Conservation (phyloP, 352 stramenopile genomes). For the Globisporangium heterothallicum region DNA sequence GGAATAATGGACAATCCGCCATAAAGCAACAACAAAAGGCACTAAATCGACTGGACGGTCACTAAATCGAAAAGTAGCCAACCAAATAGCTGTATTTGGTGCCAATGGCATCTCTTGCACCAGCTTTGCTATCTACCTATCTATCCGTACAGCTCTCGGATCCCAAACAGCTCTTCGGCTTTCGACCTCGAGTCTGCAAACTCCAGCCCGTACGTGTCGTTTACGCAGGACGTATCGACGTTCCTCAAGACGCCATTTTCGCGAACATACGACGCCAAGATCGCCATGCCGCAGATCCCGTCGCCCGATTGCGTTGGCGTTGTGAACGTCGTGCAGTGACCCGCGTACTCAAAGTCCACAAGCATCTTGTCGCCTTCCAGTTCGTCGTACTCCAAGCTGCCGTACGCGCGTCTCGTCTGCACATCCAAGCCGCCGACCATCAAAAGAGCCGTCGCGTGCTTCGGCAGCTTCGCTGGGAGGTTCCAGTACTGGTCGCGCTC, state of each 20-base stretch:
- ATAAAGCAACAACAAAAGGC: neutral
- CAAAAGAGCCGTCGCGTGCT: slow-evolving; percentile 39
- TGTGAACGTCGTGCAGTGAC: slow-evolving; percentile 77
- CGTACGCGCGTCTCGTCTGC: slow-evolving; percentile 46
- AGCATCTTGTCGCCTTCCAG: slow-evolving; percentile 51
- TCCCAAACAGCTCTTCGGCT: slow-evolving; percentile 35
- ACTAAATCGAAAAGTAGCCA: neutral
- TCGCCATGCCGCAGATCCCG: slow-evolving; percentile 53
- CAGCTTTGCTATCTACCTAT: neutral
- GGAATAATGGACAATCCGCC: slow-evolving; percentile 4
- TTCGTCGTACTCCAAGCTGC: slow-evolving; percentile 40
- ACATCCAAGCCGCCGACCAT: slow-evolving; percentile 54
- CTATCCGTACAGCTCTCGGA: slow-evolving; percentile 32
- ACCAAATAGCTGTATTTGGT: neutral
- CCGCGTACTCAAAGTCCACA: slow-evolving; percentile 62
- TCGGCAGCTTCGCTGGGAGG: slow-evolving; percentile 37
- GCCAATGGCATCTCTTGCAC: neutral
- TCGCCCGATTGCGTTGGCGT: slow-evolving; percentile 40
- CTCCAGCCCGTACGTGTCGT: slow-evolving; percentile 40
- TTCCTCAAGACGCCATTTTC: slow-evolving; percentile 42
- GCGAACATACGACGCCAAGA: slow-evolving; percentile 65
- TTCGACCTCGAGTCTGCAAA: slow-evolving; percentile 31
- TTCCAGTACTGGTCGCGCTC: slow-evolving; percentile 69
- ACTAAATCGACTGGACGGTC: neutral
- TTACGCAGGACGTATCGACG: slow-evolving; percentile 68